Conservation (phyloP, 2,329 filamentous ascomycete genomes). For the Pezicula carpinea region DNA sequence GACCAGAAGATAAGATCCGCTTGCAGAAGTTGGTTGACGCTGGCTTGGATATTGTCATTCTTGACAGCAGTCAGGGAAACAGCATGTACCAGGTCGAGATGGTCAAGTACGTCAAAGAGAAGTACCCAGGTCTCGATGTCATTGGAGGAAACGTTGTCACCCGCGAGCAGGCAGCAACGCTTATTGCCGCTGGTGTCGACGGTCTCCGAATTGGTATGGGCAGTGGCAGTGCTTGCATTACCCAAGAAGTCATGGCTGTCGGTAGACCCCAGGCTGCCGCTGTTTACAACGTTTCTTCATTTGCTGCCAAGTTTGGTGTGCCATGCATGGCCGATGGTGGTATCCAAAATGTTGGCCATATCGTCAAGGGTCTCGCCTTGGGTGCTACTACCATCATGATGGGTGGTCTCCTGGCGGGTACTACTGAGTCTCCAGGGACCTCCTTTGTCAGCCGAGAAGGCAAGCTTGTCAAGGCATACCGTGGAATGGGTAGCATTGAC, state of each 20-base stretch:
- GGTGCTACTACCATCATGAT: conserved; percentile 98
- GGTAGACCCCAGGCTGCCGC: conserved; percentile 92
- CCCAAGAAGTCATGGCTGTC: conserved; percentile 99
- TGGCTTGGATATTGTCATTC: conserved; percentile 88
- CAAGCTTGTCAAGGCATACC: conserved; percentile 98
- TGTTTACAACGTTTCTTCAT: conserved; percentile 83
- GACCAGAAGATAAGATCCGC: conserved; percentile 85
- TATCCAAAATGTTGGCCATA: conserved; percentile 97
- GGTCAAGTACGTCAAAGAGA: conserved; percentile 92
- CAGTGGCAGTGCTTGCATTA: conserved; percentile 96
- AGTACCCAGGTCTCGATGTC: conserved; percentile 82
- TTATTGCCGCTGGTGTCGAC: conserved; percentile 93
- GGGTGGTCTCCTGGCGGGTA: conserved; percentile 95
- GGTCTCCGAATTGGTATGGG: conserved; percentile 99
- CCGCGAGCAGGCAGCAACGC: conserved; percentile 84
- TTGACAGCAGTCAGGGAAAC: conserved; percentile 97
- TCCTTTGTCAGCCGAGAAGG: conserved; percentile 96
- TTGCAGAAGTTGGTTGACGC: conserved; percentile 87
- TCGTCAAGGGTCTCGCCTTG: conserved; percentile 94
- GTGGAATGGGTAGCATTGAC: conserved; percentile 97
- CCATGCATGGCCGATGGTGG: conserved; percentile 97
- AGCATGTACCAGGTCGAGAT: conserved; percentile 98
- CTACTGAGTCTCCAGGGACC: conserved; percentile 93
- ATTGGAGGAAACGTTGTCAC: conserved; percentile 99
- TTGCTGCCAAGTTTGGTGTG: conserved; percentile 89